Percentiles rank a stretch among this genome's conserved stretches.
Conservation (phyloP, 2,329 filamentous ascomycete species). For the Alternaria angustiovoidea region DNA sequence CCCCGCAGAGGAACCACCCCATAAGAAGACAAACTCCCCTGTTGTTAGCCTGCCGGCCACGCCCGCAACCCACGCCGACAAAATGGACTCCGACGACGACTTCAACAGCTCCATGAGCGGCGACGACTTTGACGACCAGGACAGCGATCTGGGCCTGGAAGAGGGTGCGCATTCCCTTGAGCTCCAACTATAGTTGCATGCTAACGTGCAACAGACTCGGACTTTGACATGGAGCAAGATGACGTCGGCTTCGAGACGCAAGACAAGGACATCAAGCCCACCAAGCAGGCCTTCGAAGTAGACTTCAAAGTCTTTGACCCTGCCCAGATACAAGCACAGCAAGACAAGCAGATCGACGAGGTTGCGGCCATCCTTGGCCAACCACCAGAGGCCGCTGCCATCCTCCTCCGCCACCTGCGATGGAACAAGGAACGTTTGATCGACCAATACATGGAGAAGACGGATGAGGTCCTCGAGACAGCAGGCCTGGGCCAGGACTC, state of each 20-base stretch:
- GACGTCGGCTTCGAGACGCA: constrained; percentile 69
- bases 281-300: constrained; percentile 80
- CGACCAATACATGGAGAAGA: constrained; percentile 93
- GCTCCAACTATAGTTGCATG: constrained; percentile 12
- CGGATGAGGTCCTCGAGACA: constrained; percentile 79
- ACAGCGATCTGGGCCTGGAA: constrained; percentile 69
- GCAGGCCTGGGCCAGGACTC: constrained; percentile 75
- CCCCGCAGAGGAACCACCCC: constrained; percentile 39
- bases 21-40: constrained; percentile 37
- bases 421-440: constrained; percentile 98
- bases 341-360: constrained; percentile 85
- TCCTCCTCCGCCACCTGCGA: constrained; percentile 84
- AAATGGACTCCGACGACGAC: constrained; percentile 96
- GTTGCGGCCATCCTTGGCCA: constrained; percentile 92
- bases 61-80: constrained; percentile 51
- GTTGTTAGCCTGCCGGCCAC: constrained; percentile 41
- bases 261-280: constrained; percentile 76
- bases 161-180: constrained; percentile 47
- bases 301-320: constrained; percentile 84
- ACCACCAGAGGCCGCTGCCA: constrained; percentile 87
- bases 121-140: constrained; percentile 77
- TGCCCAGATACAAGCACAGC: constrained; percentile 81
- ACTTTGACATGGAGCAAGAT: constrained; percentile 65
- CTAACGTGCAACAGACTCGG: constrained; percentile 54
- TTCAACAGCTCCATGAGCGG: constrained; percentile 87